These are phyloP conservation scores for Alternaria burnsii DNA, from an alignment of 2,329 filamentous ascomycete species.

Conservation along the genomic window DNA sequence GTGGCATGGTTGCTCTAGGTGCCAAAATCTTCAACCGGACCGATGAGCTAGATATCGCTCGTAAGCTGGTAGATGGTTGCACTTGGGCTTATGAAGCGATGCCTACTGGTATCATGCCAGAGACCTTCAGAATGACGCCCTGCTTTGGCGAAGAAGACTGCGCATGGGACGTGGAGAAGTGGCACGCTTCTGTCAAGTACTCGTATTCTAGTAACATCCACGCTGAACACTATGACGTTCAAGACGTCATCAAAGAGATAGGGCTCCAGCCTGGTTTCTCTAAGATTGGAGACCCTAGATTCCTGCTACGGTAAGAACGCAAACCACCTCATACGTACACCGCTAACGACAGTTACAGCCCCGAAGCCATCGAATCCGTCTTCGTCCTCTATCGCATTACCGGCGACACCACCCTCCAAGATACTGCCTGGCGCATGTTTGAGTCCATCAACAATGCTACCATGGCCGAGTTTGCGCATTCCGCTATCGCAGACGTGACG, in stretches of 20 bases:
- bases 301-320: slow-evolving; percentile 51
- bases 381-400: slow-evolving; percentile 94
- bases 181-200: slow-evolving; percentile 52
- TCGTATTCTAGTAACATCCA: slow-evolving; percentile 22
- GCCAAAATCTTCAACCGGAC: slow-evolving; percentile 61
- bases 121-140: slow-evolving; percentile 54
- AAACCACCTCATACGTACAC: too few relatives aligned
- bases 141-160: slow-evolving; percentile 55
- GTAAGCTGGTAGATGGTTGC: slow-evolving; percentile 63
- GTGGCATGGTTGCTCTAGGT: slow-evolving; percentile 64
- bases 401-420: slow-evolving; percentile 76
- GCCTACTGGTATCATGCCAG: slow-evolving; percentile 64
- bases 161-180: slow-evolving; percentile 54
- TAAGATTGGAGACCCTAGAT: slow-evolving; percentile 49
- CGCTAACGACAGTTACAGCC: slow-evolving; percentile 57
- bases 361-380: slow-evolving; percentile 86
- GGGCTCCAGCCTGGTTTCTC: slow-evolving; percentile 54
- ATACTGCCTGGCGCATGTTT: slow-evolving; percentile 90
- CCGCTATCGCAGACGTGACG: slow-evolving; percentile 72
- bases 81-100: slow-evolving; percentile 63
- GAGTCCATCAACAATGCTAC: slow-evolving; percentile 73
- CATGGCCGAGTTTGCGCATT: slow-evolving; percentile 71
- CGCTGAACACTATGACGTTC: slow-evolving; percentile 26
- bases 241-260: slow-evolving; percentile 49
- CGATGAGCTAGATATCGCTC: slow-evolving; percentile 59